Evolutionary conservation across 2,329 filamentous ascomycete species (phyloP), one percentile per base, ranked within the genome.

Genomic region (Microsporum canis): DNA sequence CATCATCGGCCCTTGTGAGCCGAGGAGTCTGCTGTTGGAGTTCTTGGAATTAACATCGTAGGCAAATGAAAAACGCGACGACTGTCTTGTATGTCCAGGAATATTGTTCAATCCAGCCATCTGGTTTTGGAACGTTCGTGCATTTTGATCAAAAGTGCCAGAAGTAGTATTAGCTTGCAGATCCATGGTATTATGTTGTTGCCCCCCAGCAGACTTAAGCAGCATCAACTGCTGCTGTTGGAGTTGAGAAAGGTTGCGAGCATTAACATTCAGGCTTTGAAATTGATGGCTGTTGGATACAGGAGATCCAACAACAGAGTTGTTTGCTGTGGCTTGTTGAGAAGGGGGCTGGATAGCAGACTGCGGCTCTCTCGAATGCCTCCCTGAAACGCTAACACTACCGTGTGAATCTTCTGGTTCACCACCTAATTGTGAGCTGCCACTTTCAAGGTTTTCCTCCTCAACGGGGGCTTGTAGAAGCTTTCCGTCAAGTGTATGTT

Each of bases 401-500:
- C 70, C 75, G 27, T 89, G 86, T 64, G 83, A 81, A 66, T 95
- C 90, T 71, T 97, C 92, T 0, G 92, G 92, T 71, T 97, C 92
- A 49, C 92, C 92, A 61, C 92, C 92, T 17, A 97, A 80, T 62
- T 95, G 91, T 62, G 94, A 79, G 71, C 92, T 97, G 12, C 88
- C 89, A 66, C 88, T 88, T 73, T 94, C 91, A 1, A 85, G 84
- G 61, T 88, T 87, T 61, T 89, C 89, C 65, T 96, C 91, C 33
- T 80, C 79, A 74, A 14, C 69, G 14, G 76, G 73, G 29, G 79
- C 76, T 64, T 80, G 78, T 23, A 82, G 68, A 55, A 78, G 75
- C 65, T 84, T 81, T 2, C 75, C 75, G 63, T 84, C 80, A 49
- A 78, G 75, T 67, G 86, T 82, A 17, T 77, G 72, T 61, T 79